Conservation (phyloP, 1,284 basidiomycete genomes). For the Marasmius sp. region DNA sequence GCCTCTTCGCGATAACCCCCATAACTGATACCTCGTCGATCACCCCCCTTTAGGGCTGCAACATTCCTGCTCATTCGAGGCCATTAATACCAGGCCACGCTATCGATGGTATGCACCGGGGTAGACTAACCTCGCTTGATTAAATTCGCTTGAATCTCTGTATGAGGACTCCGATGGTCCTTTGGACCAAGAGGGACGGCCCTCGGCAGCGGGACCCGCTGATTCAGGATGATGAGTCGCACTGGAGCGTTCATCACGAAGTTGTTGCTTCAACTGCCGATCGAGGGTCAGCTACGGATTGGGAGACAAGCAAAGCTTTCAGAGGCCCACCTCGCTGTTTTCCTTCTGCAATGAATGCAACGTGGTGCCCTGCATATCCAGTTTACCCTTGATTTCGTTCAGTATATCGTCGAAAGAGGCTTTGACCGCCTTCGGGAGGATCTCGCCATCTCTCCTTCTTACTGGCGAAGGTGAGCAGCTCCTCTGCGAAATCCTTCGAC, state of each 20-base stretch:
- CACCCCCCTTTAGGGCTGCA: no score
- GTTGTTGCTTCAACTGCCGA: background rate
- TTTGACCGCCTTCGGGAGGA: conserved; percentile 5
- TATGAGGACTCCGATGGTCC: no score
- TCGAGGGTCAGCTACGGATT: background rate
- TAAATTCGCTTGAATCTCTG: no score
- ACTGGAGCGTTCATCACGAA: background rate
- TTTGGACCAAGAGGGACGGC: no score
- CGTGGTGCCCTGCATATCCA: conserved; percentile 35
- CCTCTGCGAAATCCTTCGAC: conserved; percentile 14
- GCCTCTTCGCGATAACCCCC: no score
- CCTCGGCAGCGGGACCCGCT: no score
- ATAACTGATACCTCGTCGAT: no score
- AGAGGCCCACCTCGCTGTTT: conserved; percentile 31
- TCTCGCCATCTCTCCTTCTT: background rate
- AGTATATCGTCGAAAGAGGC: conserved; percentile 26
- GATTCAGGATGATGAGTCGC: no score
- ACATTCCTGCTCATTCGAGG: no score
- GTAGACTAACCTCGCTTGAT: no score
- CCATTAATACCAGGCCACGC: no score
- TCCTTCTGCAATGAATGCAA: conserved; percentile 33
- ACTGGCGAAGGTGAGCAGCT: conserved; percentile 5
- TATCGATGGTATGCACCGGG: no score
- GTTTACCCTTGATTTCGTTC: conserved; percentile 34
- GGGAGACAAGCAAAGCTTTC: background rate